These are phyloP conservation scores for Lactarius hatsudake DNA, from an alignment of 768 basidiomycete species.

Conservation along the genomic window DNA sequence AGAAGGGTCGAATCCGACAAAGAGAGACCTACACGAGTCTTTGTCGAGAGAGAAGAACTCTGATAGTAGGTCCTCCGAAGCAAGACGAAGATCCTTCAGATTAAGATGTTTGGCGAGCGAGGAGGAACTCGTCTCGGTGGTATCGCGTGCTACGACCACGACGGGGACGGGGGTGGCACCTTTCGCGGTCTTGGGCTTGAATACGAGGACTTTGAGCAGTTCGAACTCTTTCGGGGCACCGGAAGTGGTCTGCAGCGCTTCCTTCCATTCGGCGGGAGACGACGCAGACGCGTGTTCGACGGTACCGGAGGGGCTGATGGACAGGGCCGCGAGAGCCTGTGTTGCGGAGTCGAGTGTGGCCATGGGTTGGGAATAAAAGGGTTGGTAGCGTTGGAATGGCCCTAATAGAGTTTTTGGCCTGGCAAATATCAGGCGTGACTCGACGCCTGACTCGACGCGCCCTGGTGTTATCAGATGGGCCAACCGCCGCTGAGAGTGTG, in stretches of 20 bases:
- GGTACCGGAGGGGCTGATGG: conserved; percentile 51
- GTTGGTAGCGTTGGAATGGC: neutral
- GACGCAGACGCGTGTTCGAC: conserved; percentile 60
- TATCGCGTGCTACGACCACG: conserved; percentile 81
- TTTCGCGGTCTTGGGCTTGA: conserved; percentile 97
- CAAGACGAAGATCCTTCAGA: conserved; percentile 85
- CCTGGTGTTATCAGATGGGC: conserved; percentile 28
- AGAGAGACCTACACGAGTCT: conserved; percentile 66
- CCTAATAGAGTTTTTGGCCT: neutral
- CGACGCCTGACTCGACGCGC: conserved; percentile 29
- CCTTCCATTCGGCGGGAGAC: conserved; percentile 76
- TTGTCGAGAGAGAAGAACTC: conserved; percentile 85
- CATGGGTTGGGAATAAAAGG: conserved; percentile 34
- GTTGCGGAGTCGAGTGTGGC: conserved; percentile 36
- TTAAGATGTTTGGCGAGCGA: conserved; percentile 76
- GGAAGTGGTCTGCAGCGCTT: conserved; percentile 54
- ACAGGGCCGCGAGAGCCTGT: conserved; percentile 49
- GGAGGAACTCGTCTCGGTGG: conserved; percentile 76
- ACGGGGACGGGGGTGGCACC: conserved; percentile 79
- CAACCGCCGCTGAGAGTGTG: conserved; percentile 1
- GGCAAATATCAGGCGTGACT: conserved; percentile 24
- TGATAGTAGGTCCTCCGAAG: conserved; percentile 78
- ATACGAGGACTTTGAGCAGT: conserved; percentile 84
- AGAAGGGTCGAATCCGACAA: neutral
- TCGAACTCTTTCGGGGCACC: conserved; percentile 59